Conservation (phyloP, 768 basidiomycete genomes). For the Lactifluus volemus region DNA sequence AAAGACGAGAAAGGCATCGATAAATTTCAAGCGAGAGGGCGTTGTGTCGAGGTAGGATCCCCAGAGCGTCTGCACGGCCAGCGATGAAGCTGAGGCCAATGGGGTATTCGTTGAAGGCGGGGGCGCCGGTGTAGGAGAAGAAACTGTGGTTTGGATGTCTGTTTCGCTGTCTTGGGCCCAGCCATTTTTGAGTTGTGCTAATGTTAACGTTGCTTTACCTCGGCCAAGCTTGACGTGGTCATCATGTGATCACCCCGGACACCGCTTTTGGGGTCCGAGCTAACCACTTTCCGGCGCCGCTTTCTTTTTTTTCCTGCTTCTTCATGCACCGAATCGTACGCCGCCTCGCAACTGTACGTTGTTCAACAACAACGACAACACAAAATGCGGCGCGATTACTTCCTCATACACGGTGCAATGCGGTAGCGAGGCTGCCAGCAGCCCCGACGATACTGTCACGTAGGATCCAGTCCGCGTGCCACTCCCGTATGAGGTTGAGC, state of each 20-base stretch:
- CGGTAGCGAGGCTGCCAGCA: not conserved
- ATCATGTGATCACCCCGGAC: no score
- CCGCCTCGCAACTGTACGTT: not conserved
- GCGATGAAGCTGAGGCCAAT: conserved; percentile 22
- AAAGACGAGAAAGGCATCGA: conserved; percentile 90
- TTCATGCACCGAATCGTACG: conserved; percentile 11
- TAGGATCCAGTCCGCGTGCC: conserved; percentile 41
- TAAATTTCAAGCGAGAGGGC: conserved; percentile 79
- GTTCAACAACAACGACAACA: not conserved
- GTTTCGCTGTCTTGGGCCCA: conserved; percentile 27
- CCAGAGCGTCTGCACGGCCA: conserved; percentile 51
- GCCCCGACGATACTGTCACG: conserved; percentile 19
- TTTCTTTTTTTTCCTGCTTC: not conserved
- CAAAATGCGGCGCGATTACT: not conserved
- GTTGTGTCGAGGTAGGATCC: conserved; percentile 73
- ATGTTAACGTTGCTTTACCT: no score
- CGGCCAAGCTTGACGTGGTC: not conserved
- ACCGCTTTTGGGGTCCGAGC: not conserved
- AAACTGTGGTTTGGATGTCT: not conserved
- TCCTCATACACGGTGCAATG: not conserved
- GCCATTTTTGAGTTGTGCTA: conserved; percentile 27
- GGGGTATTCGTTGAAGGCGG: not conserved
- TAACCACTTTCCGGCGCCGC: no score
- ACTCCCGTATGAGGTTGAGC: conserved; percentile 58
- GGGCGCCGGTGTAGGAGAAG: not conserved